A percentile compares a stretch with the other conserved stretches of the same genome.
Conservation (phyloP, 108 stramenopile genomes). For the Fistulifera pelliculosa region DNA sequence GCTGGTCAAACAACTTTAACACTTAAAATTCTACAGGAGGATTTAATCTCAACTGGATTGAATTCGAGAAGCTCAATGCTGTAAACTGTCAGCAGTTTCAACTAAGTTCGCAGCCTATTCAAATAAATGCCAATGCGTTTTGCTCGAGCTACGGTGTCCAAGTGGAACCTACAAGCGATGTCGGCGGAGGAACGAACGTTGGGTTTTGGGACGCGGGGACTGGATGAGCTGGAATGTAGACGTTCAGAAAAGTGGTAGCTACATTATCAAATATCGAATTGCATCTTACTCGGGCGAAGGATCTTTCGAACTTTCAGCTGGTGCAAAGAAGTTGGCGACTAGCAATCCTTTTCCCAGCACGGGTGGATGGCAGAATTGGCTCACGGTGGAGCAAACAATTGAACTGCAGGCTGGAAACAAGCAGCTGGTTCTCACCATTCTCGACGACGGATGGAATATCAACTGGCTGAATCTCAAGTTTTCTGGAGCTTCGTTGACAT, state of each 20-base stretch:
- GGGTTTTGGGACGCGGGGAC: not conserved
- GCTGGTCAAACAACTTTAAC: not conserved
- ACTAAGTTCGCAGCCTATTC: not conserved
- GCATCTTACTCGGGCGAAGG: not conserved
- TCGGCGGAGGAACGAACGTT: not conserved
- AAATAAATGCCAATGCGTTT: not conserved
- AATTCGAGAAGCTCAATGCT: not conserved
- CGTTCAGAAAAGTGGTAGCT: too few relatives aligned
- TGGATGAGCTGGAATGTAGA: not conserved
- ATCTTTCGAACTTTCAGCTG: not conserved
- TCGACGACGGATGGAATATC: conserved; percentile 1
- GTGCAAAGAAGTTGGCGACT: too few relatives aligned
- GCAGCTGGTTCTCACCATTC: not conserved
- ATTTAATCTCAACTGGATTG: conserved; percentile 1
- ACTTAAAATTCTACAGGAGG: not conserved
- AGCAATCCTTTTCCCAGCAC: not conserved
- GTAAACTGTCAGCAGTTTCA: not conserved
- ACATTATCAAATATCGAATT: not conserved
- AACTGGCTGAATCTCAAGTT: not conserved
- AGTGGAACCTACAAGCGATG: not conserved
- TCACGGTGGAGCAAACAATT: not conserved
- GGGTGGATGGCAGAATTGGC: conserved; percentile 3
- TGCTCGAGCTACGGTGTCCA: not conserved
- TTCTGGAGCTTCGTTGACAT: not conserved
- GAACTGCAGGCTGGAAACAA: not conserved